These are phyloP conservation scores for Penicillium expansum DNA, from an alignment of 2,329 filamentous ascomycete genomes.

Conservation along the genomic window DNA sequence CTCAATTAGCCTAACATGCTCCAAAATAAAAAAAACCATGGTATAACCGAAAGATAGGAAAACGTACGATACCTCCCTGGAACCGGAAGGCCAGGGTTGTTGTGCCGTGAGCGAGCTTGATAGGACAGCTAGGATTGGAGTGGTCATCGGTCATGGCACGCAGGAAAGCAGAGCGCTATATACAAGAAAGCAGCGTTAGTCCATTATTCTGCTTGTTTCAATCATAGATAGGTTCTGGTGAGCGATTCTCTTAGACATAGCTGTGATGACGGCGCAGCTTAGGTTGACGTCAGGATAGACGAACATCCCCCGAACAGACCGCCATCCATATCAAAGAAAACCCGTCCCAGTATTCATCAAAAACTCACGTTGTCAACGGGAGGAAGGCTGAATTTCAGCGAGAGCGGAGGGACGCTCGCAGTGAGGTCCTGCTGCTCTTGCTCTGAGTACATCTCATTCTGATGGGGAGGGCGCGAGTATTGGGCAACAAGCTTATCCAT, in stretches of 20 bases:
- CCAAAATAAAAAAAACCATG: background rate
- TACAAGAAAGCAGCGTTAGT: conserved; percentile 7
- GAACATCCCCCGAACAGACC: background rate
- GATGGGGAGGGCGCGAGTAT: conserved; percentile 77
- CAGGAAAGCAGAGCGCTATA: conserved; percentile 85
- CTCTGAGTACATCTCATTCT: conserved; percentile 68
- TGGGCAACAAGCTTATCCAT: conserved; percentile 95
- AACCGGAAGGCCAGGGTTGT: conserved; percentile 98
- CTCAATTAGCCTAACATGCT: background rate
- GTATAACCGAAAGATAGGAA: background rate
- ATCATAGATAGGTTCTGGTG: background rate
- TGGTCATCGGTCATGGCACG: conserved; percentile 96
- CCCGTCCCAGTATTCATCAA: background rate
- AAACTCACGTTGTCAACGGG: conserved; percentile 78
- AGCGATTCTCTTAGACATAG: conserved; percentile 4
- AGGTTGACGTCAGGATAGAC: conserved; percentile 12
- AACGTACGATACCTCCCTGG: conserved; percentile 76
- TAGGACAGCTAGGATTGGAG: conserved; percentile 92
- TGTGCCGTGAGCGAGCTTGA: conserved; percentile 99
- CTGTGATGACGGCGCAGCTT: conserved; percentile 9
- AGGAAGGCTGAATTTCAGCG: conserved; percentile 91
- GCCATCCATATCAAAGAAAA: conserved; percentile 2
- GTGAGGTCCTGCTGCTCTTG: conserved; percentile 72
- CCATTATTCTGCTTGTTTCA: background rate
- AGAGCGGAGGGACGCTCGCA: conserved; percentile 71